Evolutionary conservation across 2,329 filamentous ascomycete genomes (phyloP).

Genomic region (Fusarium sp.): DNA sequence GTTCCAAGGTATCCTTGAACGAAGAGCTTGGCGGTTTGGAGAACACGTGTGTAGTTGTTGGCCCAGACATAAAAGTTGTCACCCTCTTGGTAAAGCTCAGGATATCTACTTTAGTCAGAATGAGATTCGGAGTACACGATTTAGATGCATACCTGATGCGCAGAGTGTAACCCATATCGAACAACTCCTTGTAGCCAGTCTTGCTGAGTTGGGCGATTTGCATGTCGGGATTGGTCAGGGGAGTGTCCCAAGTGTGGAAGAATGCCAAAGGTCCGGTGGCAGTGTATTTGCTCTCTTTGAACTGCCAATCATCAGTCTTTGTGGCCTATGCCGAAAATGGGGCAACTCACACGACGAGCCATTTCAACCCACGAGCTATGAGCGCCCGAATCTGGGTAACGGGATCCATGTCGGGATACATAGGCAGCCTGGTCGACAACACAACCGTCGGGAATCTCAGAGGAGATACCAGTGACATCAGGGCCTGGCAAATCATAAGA

Average conservation of each 20-base stretch:
- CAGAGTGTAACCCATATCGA: slow-evolving; percentile 66
- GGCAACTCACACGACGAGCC: slow-evolving; percentile 52
- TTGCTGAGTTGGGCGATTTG: slow-evolving; percentile 70
- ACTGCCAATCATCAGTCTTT: slow-evolving; percentile 48
- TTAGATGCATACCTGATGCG: slow-evolving; percentile 52
- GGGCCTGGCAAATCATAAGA: slow-evolving; percentile 43
- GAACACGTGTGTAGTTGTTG: slow-evolving; percentile 73
- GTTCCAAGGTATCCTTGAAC: slow-evolving; percentile 70
- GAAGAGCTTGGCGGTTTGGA: slow-evolving; percentile 72
- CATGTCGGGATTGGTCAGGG: slow-evolving; percentile 63
- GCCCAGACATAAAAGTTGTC: slow-evolving; percentile 70
- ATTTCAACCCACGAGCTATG: slow-evolving; percentile 67
- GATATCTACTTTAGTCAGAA: slow-evolving; percentile 49
- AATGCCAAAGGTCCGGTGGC: slow-evolving; percentile 66
- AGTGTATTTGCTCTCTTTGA: slow-evolving; percentile 65
- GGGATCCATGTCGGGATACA: slow-evolving; percentile 70
- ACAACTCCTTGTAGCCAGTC: slow-evolving; percentile 72
- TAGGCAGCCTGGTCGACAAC: slow-evolving; percentile 71
- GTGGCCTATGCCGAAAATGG: neutral
- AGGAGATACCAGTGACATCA: slow-evolving; percentile 66
- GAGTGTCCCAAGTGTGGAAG: slow-evolving; percentile 68
- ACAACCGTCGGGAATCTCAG: slow-evolving; percentile 66
- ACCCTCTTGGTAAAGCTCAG: slow-evolving; percentile 62
- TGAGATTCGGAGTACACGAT: fast-evolving
- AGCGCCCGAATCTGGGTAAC: slow-evolving; percentile 71